Percentiles rank a stretch among this genome's conserved stretches.
Conservation (phyloP, 441 rosid genomes). For the Erodium chrysanthum region DNA sequence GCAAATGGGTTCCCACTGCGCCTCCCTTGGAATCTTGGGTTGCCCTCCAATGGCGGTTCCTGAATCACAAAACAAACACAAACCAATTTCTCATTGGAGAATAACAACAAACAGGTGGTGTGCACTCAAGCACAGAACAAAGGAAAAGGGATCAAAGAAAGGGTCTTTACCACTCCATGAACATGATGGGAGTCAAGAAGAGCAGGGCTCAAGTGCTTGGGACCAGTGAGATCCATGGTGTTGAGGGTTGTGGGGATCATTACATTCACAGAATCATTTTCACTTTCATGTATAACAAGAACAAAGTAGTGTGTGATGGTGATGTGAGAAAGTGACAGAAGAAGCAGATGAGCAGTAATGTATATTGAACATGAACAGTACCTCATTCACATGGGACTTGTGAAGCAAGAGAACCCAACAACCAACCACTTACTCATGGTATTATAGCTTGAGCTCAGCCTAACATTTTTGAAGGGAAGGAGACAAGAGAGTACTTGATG, state of each 20-base stretch:
- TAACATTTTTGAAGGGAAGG: constrained; percentile 12
- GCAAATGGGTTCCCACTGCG: constrained; percentile 46
- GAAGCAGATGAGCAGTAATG: constrained; percentile 16
- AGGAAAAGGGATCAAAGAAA: constrained; percentile 14
- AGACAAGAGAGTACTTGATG: constrained; percentile 27
- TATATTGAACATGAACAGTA: not conserved
- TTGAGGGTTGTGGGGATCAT: constrained; percentile 10
- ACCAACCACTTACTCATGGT: not conserved
- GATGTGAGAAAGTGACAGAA: constrained; percentile 29
- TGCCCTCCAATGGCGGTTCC: constrained; percentile 37
- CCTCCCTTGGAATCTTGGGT: constrained; percentile 30
- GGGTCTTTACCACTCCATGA: constrained; percentile 36
- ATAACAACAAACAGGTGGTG: constrained; percentile 4
- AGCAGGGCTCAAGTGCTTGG: constrained; percentile 27
- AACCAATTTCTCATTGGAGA: constrained; percentile 11
- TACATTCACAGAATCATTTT: not conserved
- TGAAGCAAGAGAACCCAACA: not conserved
- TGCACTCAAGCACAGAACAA: constrained; percentile 3
- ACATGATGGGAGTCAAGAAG: not conserved
- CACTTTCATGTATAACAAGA: not conserved
- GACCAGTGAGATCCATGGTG: constrained; percentile 50
- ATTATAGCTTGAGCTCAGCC: not conserved
- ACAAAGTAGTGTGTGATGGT: not conserved
- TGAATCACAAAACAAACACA: constrained; percentile 21
- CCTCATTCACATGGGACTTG: not conserved